Evolutionary conservation across 345 rosid species (phyloP).

Genomic region (Salix koriyanagi): DNA sequence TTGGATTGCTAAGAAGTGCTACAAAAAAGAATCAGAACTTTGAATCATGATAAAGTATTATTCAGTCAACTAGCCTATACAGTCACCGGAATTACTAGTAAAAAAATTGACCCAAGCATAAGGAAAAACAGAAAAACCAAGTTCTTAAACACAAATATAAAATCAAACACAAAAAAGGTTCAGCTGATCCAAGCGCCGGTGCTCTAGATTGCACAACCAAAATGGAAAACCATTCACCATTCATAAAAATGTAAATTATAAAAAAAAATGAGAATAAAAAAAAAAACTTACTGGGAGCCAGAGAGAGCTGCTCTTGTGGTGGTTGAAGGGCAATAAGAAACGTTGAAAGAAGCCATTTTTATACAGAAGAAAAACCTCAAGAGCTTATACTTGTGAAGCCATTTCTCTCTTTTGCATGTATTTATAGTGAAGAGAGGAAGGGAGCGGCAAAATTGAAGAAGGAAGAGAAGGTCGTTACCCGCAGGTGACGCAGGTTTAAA

Average conservation of each 20-base stretch:
- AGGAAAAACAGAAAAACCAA: not conserved
- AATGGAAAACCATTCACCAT: not conserved
- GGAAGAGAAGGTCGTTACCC: not conserved
- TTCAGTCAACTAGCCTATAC: not conserved
- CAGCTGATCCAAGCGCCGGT: not conserved
- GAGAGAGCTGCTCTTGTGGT: constrained; percentile 12
- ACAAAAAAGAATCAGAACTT: not conserved
- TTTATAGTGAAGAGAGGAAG: not conserved
- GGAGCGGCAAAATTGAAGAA: not conserved
- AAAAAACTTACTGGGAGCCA: constrained; percentile 9
- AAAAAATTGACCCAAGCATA: not conserved
- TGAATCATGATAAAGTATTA: not conserved
- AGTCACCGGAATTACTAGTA: not conserved
- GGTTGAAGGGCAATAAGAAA: constrained; percentile 15
- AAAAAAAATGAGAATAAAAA: not conserved
- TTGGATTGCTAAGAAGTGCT: not conserved
- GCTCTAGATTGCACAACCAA: not conserved
- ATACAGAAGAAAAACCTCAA: not conserved
- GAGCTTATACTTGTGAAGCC: not conserved
- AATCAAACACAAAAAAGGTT: not conserved
- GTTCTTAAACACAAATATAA: not conserved
- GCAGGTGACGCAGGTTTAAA: not conserved
- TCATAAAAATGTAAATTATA: not conserved
- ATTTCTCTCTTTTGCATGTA: not conserved
- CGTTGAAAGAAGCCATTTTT: constrained; percentile 10